These are phyloP conservation scores for Metschnikowia proteae DNA, from an alignment of 805 yeast species.

Conservation along the genomic window DNA sequence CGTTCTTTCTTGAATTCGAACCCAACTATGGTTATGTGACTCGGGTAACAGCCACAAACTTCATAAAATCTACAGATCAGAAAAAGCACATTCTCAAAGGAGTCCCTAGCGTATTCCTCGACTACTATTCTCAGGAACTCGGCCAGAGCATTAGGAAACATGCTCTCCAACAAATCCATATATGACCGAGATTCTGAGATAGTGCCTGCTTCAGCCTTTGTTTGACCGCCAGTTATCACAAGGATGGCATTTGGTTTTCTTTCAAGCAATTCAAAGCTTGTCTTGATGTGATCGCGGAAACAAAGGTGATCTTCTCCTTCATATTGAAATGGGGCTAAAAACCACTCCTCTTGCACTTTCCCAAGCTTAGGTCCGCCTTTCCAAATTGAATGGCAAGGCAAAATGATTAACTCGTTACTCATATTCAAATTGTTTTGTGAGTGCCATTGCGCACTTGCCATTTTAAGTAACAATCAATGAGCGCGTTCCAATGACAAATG, in stretches of 20 bases:
- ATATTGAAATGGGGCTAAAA: conserved; percentile 59
- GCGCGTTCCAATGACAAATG: conserved; percentile 63
- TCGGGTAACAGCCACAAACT: conserved; percentile 46
- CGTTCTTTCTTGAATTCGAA: conserved; percentile 69
- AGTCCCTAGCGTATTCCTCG: conserved; percentile 76
- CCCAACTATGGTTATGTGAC: conserved; percentile 55
- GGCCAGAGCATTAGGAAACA: conserved; percentile 15
- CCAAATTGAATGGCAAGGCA: conserved; percentile 63
- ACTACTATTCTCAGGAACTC: conserved; percentile 33
- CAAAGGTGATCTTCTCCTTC: conserved; percentile 67
- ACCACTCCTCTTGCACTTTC: conserved; percentile 53
- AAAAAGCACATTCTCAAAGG: conserved; percentile 71
- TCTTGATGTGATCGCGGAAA: conserved; percentile 57
- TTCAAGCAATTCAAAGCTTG: conserved; percentile 37
- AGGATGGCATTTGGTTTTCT: conserved; percentile 30
- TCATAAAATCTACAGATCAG: conserved; percentile 54
- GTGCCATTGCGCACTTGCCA: conserved; percentile 7
- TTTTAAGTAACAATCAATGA: conserved; percentile 35
- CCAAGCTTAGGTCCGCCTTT: conserved; percentile 42
- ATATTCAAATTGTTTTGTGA: background rate
- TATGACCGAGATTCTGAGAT: conserved; percentile 63
- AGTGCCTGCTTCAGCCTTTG: conserved; percentile 52
- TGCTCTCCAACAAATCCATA: conserved; percentile 38
- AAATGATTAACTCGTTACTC: conserved; percentile 24
- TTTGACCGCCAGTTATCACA: conserved; percentile 67